phyloP scores from a whole-genome alignment of 352 stramenopile species.

The Globisporangium paddicum region DNA sequence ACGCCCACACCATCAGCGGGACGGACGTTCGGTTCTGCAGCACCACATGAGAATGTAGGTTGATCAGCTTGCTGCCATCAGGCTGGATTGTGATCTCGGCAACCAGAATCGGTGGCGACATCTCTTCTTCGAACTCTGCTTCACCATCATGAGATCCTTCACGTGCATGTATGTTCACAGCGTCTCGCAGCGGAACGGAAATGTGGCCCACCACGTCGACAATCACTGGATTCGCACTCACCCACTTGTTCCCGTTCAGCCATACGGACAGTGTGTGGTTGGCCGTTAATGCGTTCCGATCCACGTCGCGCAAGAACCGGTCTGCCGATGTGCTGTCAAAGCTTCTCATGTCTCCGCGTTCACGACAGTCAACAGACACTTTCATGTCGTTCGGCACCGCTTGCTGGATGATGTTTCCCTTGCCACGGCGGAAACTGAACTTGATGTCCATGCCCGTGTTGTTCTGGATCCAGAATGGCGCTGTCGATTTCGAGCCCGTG shows the following conservation, averaged over 20 bases:
- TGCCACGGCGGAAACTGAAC: slow-evolving; percentile 83
- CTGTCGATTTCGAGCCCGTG: slow-evolving; percentile 78
- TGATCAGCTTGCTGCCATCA: slow-evolving; percentile 87
- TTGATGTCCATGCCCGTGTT: slow-evolving; percentile 78
- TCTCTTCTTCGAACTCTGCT: slow-evolving; percentile 43
- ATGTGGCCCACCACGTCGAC: slow-evolving; percentile 87
- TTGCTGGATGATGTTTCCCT: slow-evolving; percentile 77
- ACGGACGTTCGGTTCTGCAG: slow-evolving; percentile 85
- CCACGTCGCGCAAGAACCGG: slow-evolving; percentile 63
- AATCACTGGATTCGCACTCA: slow-evolving; percentile 80
- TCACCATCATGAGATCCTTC: slow-evolving; percentile 22
- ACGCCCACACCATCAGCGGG: slow-evolving; percentile 85
- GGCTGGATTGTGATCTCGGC: slow-evolving; percentile 85
- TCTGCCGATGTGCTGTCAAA: slow-evolving; percentile 82
- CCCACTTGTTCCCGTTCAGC: slow-evolving; percentile 85
- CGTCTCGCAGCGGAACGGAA: slow-evolving; percentile 70
- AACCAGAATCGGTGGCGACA: slow-evolving; percentile 66
- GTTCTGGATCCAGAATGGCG: slow-evolving; percentile 89
- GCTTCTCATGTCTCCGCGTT: slow-evolving; percentile 83
- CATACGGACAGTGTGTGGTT: slow-evolving; percentile 87
- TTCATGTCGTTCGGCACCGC: slow-evolving; percentile 55
- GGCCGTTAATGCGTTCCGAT: slow-evolving; percentile 72
- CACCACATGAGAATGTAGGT: slow-evolving; percentile 82
- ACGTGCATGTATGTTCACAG: slow-evolving; percentile 18
- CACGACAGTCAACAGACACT: slow-evolving; percentile 80